A percentile compares a stretch with the other conserved stretches of the same genome.
These are phyloP conservation scores for Trichoderma sp. DNA, from an alignment of 2,329 filamentous ascomycete species.

Conservation along the genomic window DNA sequence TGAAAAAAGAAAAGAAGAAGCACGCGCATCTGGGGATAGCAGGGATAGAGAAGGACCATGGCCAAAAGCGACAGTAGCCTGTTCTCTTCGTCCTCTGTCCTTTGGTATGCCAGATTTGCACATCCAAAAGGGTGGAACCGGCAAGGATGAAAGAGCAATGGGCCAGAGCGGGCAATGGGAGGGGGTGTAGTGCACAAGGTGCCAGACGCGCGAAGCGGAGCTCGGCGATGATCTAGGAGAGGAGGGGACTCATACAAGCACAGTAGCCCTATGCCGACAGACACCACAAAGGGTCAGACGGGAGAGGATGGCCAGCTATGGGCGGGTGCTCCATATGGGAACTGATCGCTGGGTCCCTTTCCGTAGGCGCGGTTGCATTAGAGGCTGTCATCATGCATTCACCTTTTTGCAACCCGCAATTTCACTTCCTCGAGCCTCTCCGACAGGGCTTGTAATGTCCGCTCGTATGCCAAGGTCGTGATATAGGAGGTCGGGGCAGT, in stretches of 20 bases:
- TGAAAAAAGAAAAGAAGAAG: conserved; percentile 18
- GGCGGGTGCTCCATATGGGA: not conserved
- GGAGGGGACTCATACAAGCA: not conserved
- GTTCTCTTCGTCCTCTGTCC: conserved; percentile 10
- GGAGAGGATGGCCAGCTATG: not conserved
- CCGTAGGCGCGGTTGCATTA: not conserved
- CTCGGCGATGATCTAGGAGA: conserved; percentile 12
- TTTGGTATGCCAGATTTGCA: conserved; percentile 28
- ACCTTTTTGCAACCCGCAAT: not conserved
- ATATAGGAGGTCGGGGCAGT: not conserved
- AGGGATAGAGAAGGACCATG: conserved; percentile 20
- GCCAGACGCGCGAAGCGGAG: conserved; percentile 13
- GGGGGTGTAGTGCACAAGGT: conserved; percentile 12
- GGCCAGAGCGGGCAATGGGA: not conserved
- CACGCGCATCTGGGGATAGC: conserved; percentile 24
- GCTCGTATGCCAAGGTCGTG: not conserved
- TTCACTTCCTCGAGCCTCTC: not conserved
- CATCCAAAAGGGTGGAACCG: conserved; percentile 17
- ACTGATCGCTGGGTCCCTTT: not conserved
- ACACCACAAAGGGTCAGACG: not conserved
- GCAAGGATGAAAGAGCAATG: conserved; percentile 15
- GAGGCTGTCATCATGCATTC: not conserved
- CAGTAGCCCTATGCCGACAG: not conserved
- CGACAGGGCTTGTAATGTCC: not conserved
- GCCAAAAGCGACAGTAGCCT: not conserved